A percentile compares a stretch with the other conserved stretches of the same genome.
phyloP scores from a whole-genome alignment of 768 basidiomycete genomes.

The Mycena haematopus region DNA sequence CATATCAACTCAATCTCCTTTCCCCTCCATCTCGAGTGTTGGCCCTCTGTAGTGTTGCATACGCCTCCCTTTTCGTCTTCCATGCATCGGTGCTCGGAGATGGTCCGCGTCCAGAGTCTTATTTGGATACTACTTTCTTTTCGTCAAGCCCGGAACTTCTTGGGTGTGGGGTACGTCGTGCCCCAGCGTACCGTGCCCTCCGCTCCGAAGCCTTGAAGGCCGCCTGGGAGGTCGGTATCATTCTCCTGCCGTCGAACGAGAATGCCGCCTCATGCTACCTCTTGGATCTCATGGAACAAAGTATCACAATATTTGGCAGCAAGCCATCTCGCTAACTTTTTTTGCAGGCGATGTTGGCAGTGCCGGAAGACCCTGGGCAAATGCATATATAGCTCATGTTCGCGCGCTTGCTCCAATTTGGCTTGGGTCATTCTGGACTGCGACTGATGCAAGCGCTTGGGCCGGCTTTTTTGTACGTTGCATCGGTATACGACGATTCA shows the following conservation, averaged over 20 bases:
- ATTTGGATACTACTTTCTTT: conserved; percentile 10
- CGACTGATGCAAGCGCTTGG: conserved; percentile 1
- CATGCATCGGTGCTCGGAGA: conserved; percentile 11
- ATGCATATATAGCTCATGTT: conserved; percentile 9
- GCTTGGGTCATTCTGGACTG: neutral
- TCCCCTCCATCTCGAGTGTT: conserved; percentile 13
- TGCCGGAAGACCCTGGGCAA: conserved; percentile 15
- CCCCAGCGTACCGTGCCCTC: neutral
- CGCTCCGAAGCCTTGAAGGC: conserved; percentile 8
- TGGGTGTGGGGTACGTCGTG: conserved; percentile 8
- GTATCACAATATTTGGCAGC: neutral
- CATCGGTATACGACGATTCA: too few species aligned
- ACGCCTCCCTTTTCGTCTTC: conserved; percentile 15
- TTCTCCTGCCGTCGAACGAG: conserved; percentile 18
- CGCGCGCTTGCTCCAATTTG: conserved; percentile 9
- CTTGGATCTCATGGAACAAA: conserved; percentile 18
- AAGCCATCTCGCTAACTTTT: neutral
- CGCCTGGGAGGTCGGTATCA: conserved; percentile 17
- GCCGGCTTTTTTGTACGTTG: conserved; percentile 2
- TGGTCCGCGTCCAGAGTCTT: conserved; percentile 10
- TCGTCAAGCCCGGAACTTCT: neutral
- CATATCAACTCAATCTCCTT: conserved; percentile 10
- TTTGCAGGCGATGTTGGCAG: conserved; percentile 1
- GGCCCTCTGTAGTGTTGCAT: conserved; percentile 20
- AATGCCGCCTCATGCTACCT: conserved; percentile 20